These are phyloP conservation scores for Taphrina deformans DNA, from an alignment of 1,139 yeast genomes.

Conservation along the genomic window DNA sequence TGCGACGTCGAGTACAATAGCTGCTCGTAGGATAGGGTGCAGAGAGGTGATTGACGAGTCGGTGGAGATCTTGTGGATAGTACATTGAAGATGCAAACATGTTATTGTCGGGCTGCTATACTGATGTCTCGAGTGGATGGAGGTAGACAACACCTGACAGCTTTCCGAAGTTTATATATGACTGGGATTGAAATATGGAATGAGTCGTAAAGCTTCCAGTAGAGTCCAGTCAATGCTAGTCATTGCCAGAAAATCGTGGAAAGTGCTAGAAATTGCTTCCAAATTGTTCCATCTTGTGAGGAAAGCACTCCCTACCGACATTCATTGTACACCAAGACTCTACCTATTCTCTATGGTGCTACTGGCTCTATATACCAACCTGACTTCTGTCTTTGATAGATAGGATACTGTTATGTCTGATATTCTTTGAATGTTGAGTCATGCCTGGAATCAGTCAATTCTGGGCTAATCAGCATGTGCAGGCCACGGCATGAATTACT, in stretches of 20 bases:
- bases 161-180: background rate
- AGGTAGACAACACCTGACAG: too few relatives aligned
- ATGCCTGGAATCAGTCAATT: too few relatives aligned
- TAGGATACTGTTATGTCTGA: too few relatives aligned
- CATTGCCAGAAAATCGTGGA: background rate
- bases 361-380: too few relatives aligned
- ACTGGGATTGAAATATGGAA: background rate
- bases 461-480: too few relatives aligned
- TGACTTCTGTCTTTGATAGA: too few relatives aligned
- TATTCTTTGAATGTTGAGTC: too few relatives aligned
- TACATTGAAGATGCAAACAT: background rate
- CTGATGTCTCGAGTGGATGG: background rate
- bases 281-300: background rate
- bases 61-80: conserved; percentile 15
- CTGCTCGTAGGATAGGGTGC: background rate
- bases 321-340: background rate
- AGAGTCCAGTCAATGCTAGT: background rate
- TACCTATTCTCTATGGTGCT: too few relatives aligned
- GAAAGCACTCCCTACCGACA: too few relatives aligned
- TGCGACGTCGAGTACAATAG: background rate
- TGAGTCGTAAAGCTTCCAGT: background rate
- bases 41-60: background rate
- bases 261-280: conserved; percentile 11
- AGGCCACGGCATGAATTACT: too few relatives aligned
- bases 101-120: too few relatives aligned